Evolutionary conservation across 768 basidiomycete species (phyloP).

Genomic region (Lactarius akahatsu): DNA sequence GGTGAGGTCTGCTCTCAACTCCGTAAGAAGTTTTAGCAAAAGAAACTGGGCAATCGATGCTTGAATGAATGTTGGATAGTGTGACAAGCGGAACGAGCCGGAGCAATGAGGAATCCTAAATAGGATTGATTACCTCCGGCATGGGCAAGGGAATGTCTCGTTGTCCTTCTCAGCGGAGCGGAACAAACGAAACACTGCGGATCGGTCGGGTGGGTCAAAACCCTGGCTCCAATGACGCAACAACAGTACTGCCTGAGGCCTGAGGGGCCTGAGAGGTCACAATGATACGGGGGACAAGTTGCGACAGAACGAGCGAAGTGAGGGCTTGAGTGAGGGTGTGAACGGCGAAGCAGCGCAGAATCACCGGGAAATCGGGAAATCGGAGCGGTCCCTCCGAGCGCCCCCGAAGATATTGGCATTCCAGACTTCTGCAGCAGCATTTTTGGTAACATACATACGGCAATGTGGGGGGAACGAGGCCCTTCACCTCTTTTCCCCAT

Average conservation of each 20-base stretch:
- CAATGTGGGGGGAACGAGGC: not conserved
- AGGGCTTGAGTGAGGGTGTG: too few relatives aligned
- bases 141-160: not conserved
- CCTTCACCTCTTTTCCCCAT: not conserved
- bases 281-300: too few relatives aligned
- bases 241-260: not conserved
- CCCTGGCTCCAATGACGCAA: not conserved
- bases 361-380: not conserved
- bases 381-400: not conserved
- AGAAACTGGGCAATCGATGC: not conserved
- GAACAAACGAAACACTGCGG: not conserved
- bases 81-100: not conserved
- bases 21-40: not conserved
- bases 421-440: not conserved
- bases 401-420: slow-evolving; percentile 10
- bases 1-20: not conserved
- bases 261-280: too few relatives aligned
- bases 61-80: not conserved
- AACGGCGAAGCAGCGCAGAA: too few relatives aligned
- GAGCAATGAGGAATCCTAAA: not conserved
- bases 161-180: not conserved
- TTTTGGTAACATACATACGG: not conserved
- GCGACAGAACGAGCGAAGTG: too few relatives aligned
- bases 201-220: not conserved
- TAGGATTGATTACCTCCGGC: not conserved